Evolutionary conservation across 2,329 filamentous ascomycete species (phyloP), one percentile per base, ranked within the genome.

Genomic region (Rhynchosporium graminicola): DNA sequence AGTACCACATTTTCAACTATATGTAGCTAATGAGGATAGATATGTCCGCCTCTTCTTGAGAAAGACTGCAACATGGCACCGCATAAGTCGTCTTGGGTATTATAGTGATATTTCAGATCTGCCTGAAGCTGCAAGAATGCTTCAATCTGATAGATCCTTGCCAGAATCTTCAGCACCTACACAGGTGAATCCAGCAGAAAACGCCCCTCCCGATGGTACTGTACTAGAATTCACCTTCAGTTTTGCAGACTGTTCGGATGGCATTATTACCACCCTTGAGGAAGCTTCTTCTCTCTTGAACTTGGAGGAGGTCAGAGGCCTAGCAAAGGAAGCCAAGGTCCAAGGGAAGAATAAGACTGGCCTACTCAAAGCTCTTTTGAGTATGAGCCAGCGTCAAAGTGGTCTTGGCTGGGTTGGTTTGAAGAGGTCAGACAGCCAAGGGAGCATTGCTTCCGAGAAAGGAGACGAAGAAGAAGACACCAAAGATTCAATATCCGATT

Each of bases 31-130:
- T 55, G 4, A 40, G 13, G 43, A 4, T 51, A 94, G 91, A 73
- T 96, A 97, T 76, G 93, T 98, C 13, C 87, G 95, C 28, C 79
- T 99, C 1, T 99, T 99, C 72, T 80, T 99, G 3, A 87, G 95
- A 52, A 99, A 99, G 75, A 92, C 91, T 1, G 90, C 90, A 28
- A 87, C 87, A 1, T 99, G 95, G 95, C 92, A 97, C 78, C 87
- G 95, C 9, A 83, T 92, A 66, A 86, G 83, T 70, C 85, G 87
- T 28, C 77, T 99, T 31, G 86, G 86, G 1, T 97, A 97, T 71
- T 85, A 94, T 71, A 84, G 86, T 67, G 93, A 98, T 73, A 89
- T 99, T 64, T 83, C 87, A 50, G 85, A 97, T 73, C 80, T 93
- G 45, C 80, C 86, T 13, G 73, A 77, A 13, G 89, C 91, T 1